A percentile compares a stretch with the other conserved stretches of the same genome.
Evolutionary conservation across 2,329 filamentous ascomycete genomes (phyloP).

Genomic region (Penicillium vulpinum): DNA sequence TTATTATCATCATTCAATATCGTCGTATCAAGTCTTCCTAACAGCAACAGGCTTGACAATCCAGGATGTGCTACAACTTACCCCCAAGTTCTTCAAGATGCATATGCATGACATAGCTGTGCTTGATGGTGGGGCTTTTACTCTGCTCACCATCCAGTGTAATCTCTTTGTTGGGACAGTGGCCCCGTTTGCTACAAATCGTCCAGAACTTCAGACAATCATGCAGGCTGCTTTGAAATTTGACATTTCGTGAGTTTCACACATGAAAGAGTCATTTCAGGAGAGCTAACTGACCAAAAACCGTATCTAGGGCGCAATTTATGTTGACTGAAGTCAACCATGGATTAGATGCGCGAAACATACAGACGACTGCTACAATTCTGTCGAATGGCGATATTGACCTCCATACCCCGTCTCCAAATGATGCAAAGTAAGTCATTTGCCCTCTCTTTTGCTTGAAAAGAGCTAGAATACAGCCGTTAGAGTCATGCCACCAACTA

Average conservation of each 20-base stretch:
- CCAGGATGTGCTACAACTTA: neutral
- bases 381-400: slow-evolving; percentile 36
- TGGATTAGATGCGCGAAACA: slow-evolving; percentile 41
- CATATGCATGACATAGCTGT: neutral
- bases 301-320: slow-evolving; percentile 29
- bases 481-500: slow-evolving; percentile 15
- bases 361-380: slow-evolving; percentile 42
- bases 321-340: slow-evolving; percentile 45
- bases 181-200: slow-evolving; percentile 12
- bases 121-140: slow-evolving; percentile 4
- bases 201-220: slow-evolving; percentile 17
- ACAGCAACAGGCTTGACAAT: neutral
- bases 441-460: no score
- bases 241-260: slow-evolving; percentile 20
- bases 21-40: neutral
- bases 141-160: slow-evolving; percentile 19
- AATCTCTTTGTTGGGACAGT: slow-evolving; percentile 24
- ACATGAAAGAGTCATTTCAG: neutral
- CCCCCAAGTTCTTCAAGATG: neutral
- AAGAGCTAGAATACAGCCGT: neutral
- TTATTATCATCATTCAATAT: neutral
- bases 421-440: slow-evolving; percentile 33
- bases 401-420: slow-evolving; percentile 33
- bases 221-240: slow-evolving; percentile 20
- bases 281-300: neutral